Evolutionary conservation across 2,329 filamentous ascomycete species (phyloP).

Genomic region (Xylaria hypoxylon): DNA sequence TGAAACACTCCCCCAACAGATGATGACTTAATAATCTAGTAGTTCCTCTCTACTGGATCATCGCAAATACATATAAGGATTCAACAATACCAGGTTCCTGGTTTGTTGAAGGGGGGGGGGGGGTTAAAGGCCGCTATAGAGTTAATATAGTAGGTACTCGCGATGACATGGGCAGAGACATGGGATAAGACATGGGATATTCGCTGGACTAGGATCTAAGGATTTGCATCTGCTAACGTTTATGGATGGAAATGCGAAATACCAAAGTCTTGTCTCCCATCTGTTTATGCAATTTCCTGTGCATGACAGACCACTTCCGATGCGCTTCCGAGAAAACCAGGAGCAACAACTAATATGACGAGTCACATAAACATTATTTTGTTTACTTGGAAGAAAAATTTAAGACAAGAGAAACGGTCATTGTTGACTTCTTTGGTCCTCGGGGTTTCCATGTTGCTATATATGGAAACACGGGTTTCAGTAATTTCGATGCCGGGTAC

Average conservation of each 20-base stretch:
- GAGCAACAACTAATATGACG: not conserved
- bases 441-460: slow-evolving; percentile 2
- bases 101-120: not conserved
- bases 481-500: not conserved
- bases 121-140: not conserved
- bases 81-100: not conserved
- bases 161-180: not conserved
- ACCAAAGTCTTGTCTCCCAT: not conserved
- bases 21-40: not conserved
- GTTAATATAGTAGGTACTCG: not conserved
- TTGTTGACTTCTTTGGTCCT: not conserved
- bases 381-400: not conserved
- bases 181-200: not conserved
- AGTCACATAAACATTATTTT: not conserved
- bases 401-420: not conserved
- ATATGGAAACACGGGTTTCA: slow-evolving; percentile 3
- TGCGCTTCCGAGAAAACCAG: too few relatives aligned
- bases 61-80: not conserved
- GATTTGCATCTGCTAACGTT: slow-evolving; percentile 4
- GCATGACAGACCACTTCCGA: not conserved
- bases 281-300: slow-evolving; percentile 11
- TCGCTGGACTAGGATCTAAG: not conserved
- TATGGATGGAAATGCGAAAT: not conserved
- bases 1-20: not conserved
- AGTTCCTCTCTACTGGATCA: not conserved